Evolutionary conservation across 768 basidiomycete genomes (phyloP).

Genomic region (Mrakia hoshinonis): DNA sequence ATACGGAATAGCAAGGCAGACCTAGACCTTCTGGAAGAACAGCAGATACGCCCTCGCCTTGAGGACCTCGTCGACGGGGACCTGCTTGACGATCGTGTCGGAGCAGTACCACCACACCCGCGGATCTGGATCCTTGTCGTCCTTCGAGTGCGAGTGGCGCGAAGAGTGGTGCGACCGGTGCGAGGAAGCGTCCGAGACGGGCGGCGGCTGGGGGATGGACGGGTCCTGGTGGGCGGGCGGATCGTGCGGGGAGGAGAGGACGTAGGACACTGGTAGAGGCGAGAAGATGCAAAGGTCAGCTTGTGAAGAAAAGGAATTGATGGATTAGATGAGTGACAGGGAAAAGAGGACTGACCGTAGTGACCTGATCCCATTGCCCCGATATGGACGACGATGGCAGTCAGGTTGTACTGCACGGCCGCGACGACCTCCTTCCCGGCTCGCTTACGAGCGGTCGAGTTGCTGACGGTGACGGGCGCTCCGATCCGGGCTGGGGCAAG

Average conservation of each 20-base stretch:
- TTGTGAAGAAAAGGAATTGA: not conserved
- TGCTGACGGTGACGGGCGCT: slow-evolving; percentile 34
- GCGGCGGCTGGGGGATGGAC: slow-evolving; percentile 27
- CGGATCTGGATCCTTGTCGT: slow-evolving; percentile 33
- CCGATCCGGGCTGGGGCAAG: slow-evolving; percentile 56
- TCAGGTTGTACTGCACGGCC: slow-evolving; percentile 39
- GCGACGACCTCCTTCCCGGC: slow-evolving; percentile 35
- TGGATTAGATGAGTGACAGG: not conserved
- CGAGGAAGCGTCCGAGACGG: not conserved
- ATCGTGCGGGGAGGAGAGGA: slow-evolving; percentile 25
- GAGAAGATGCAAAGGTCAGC: not conserved
- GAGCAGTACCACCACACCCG: slow-evolving; percentile 88
- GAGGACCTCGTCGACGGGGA: slow-evolving; percentile 77
- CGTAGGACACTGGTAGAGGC: slow-evolving; percentile 27
- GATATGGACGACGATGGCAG: slow-evolving; percentile 72
- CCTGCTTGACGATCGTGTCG: slow-evolving; percentile 72
- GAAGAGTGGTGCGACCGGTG: too few species aligned
- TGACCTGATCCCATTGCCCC: slow-evolving; percentile 86
- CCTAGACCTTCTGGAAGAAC: slow-evolving; percentile 69
- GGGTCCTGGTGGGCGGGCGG: slow-evolving; percentile 16
- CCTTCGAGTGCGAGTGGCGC: not conserved
- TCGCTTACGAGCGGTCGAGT: slow-evolving; percentile 32
- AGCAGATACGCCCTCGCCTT: slow-evolving; percentile 87
- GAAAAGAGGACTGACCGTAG: slow-evolving; percentile 79
- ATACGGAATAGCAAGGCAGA: too few species aligned